phyloP scores from a whole-genome alignment of 2,329 filamentous ascomycete genomes.

The Fusarium sp. region DNA sequence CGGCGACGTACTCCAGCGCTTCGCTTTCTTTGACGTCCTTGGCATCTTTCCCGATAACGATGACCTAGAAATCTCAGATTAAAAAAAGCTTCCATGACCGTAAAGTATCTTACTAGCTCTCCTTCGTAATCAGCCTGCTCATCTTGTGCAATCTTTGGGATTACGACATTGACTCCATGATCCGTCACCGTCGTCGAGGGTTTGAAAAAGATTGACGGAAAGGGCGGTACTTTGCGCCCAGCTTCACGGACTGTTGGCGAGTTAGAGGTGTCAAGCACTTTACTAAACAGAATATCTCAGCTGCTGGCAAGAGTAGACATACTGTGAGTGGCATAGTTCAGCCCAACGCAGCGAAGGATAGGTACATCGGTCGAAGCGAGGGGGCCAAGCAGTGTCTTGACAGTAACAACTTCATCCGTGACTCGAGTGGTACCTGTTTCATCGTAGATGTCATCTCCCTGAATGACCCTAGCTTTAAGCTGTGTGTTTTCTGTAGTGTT shows the following conservation, averaged over 20 bases:
- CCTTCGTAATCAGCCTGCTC: constrained; percentile 61
- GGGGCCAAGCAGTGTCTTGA: constrained; percentile 65
- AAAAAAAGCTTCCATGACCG: fast-evolving
- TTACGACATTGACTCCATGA: constrained; percentile 51
- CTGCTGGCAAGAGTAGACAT: constrained; percentile 4
- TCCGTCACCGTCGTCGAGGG: constrained; percentile 52
- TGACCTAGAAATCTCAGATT: fast-evolving
- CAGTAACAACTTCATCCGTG: constrained; percentile 63
- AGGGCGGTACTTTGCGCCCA: constrained; percentile 59
- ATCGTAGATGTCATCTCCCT: constrained; percentile 61
- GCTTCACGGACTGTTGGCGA: constrained; percentile 58
- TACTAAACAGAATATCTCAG: not conserved
- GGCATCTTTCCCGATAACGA: constrained; percentile 61
- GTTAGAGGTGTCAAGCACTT: not conserved
- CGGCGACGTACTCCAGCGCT: constrained; percentile 61
- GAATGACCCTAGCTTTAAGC: constrained; percentile 63
- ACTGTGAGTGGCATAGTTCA: constrained; percentile 70
- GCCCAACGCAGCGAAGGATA: constrained; percentile 66
- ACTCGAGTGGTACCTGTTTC: constrained; percentile 57
- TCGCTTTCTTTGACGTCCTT: constrained; percentile 58
- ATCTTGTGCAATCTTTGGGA: constrained; percentile 61
- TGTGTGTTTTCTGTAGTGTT: constrained; percentile 56
- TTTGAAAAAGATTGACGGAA: constrained; percentile 61
- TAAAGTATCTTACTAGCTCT: constrained; percentile 45
- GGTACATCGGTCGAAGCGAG: constrained; percentile 62